phyloP scores from a whole-genome alignment of 208 protist species.

The Leishmania mexicana region DNA sequence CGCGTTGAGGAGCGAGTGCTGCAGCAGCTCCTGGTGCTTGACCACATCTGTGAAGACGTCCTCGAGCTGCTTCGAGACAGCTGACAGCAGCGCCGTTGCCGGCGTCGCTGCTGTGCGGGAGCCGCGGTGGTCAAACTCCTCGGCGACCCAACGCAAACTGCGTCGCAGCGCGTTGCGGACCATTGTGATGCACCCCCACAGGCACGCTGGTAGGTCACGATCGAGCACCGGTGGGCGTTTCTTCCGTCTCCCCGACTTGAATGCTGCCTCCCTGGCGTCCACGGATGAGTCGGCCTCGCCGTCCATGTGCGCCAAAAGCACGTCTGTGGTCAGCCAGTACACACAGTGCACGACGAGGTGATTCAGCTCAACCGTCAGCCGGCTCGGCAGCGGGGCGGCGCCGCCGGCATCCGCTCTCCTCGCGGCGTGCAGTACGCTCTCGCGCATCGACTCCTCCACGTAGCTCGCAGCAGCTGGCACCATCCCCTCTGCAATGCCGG shows the following conservation, averaged over 20 bases:
- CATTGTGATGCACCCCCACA: constrained; percentile 57
- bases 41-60: constrained; percentile 36
- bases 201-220: constrained; percentile 42
- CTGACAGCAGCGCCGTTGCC: constrained; percentile 22
- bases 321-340: constrained; percentile 57
- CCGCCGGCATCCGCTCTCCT: neutral
- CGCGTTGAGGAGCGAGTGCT: constrained; percentile 33
- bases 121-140: constrained; percentile 16
- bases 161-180: constrained; percentile 67
- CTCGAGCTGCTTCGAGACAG: constrained; percentile 42
- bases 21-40: constrained; percentile 55
- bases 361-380: constrained; percentile 65
- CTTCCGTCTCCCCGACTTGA: neutral
- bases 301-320: constrained; percentile 40
- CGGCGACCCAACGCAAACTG: constrained; percentile 38
- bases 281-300: constrained; percentile 9
- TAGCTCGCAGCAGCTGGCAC: constrained; percentile 45
- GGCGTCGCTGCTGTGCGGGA: neutral
- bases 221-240: constrained; percentile 50
- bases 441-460: constrained; percentile 38
- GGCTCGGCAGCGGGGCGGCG: constrained; percentile 30
- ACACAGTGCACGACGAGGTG: constrained; percentile 63
- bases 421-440: neutral
- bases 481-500: constrained; percentile 33
- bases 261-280: neutral